These are phyloP conservation scores for Mortierella sp. DNA, from an alignment of 371 early-diverging fungal genomes.

Conservation along the genomic window DNA sequence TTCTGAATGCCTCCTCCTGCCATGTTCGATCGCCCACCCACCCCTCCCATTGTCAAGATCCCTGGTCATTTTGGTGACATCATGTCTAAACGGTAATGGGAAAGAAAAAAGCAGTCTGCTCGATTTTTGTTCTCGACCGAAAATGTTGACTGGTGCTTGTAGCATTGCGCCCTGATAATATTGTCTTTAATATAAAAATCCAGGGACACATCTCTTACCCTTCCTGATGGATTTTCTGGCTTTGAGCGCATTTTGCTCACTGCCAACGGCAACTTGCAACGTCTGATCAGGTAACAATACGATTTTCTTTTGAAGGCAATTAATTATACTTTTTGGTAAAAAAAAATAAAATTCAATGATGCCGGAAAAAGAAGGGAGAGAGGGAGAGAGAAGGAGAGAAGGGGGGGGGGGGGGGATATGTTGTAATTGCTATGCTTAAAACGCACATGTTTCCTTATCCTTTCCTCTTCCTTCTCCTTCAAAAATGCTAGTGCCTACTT, in stretches of 20 bases:
- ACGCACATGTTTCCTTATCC: neutral
- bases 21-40: conserved; percentile 37
- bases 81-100: conserved; percentile 62
- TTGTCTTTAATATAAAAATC: neutral
- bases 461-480: neutral
- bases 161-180: neutral
- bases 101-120: neutral
- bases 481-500: conserved; percentile 49
- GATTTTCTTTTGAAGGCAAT: neutral
- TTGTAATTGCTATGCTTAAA: neutral
- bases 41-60: conserved; percentile 50
- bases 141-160: neutral
- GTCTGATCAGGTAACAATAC: conserved; percentile 62
- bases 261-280: conserved; percentile 74
- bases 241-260: conserved; percentile 70
- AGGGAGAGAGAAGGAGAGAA: too few relatives aligned
- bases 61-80: conserved; percentile 69
- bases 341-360: neutral
- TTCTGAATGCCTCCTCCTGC: conserved; percentile 36
- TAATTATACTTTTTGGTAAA: neutral
- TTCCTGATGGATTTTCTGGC: conserved; percentile 66
- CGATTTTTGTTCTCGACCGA: neutral
- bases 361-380: neutral
- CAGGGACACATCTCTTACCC: conserved; percentile 63
- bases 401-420: too few relatives aligned